Base-by-base conservation (phyloP, 1,284 basidiomycete species). In the Sanguinoderma infundibulare region DNA sequence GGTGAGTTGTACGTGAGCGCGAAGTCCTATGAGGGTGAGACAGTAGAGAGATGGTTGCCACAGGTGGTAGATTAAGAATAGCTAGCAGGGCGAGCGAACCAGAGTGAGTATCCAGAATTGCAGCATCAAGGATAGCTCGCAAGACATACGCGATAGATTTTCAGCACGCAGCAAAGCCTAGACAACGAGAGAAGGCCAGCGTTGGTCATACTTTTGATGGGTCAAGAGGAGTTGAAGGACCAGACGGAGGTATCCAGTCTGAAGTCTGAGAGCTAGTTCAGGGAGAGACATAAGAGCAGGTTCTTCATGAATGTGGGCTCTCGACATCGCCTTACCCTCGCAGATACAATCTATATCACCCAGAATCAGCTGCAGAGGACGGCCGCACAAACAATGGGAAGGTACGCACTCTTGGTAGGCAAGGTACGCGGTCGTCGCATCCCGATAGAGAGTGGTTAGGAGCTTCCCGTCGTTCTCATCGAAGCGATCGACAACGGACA, bases 391-490 rank as follows among this genome's bases (percentile, higher is more conserved):
- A 28, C 26, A 35, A 26, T 24, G 8, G 17, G 30, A 22, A 32
- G 6, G 8, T 6, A 42, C 59, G 3, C 34, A 60, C 59, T 46
- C 35, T 28, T 38, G 46, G 39, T 56, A 56, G 9, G 40, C 54
- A 15, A 5, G n/a, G 22, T 39, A 56, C 7, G 59, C 59, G 12
- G 49, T 53, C 4, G 20, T 32, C 3, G 59, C 59, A 34, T 60
- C 59, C 24, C 36, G 22, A 34, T 56, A 60, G 24, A 60, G 40
- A 0, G 59, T 60, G 1, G 2, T 17, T 10, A 60, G 28, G 5
- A 60, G 59, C 8, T 22, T 38, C 7, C 42, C 28, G 39, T 60
- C 59, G 35, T 34, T 32, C 8, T 20, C 12, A 10, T n/a, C 22
- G 24, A 60, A 38, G 4, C 32, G 35, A 24, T 55, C 49, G 34